A percentile compares a stretch with the other conserved stretches of the same genome.
These are phyloP conservation scores for Nannochloropsis oceanica DNA, from an alignment of 108 stramenopile species.

Conservation along the genomic window DNA sequence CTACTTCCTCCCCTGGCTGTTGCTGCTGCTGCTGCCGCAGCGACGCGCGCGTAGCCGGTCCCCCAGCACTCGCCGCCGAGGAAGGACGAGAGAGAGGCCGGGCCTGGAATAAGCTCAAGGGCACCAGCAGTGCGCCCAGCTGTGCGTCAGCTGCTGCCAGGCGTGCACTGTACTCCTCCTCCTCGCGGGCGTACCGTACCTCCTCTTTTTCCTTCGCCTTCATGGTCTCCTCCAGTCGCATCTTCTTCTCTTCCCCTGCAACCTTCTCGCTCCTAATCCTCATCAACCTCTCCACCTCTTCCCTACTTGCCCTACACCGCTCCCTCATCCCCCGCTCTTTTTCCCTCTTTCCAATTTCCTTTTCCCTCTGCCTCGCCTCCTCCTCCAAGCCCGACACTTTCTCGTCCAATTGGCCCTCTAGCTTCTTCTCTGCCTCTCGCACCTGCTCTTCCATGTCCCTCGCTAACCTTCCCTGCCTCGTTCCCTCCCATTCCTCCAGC, in stretches of 20 bases:
- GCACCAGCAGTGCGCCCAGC: too few relatives aligned
- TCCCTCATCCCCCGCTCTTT: not conserved
- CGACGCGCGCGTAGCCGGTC: not conserved
- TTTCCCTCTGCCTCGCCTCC: not conserved
- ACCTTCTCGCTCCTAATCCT: not conserved
- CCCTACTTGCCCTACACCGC: not conserved
- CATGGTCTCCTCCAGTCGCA: not conserved
- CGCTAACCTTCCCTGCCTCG: not conserved
- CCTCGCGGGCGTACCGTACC: not conserved
- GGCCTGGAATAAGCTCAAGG: not conserved
- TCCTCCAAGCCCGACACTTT: not conserved
- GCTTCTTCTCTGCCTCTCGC: not conserved
- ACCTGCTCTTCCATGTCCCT: not conserved
- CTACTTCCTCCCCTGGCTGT: not conserved
- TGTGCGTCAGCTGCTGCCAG: too few relatives aligned
- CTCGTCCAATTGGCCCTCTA: not conserved
- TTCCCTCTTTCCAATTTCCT: not conserved
- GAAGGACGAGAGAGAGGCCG: not conserved
- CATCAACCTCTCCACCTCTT: not conserved
- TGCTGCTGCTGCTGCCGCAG: not conserved
- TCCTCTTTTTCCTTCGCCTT: not conserved
- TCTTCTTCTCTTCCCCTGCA: not conserved
- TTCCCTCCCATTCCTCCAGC: not conserved
- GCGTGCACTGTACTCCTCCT: not conserved
- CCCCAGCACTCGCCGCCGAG: not conserved